Evolutionary conservation across 768 basidiomycete genomes (phyloP).

Genomic region (Jaapia argillacea): DNA sequence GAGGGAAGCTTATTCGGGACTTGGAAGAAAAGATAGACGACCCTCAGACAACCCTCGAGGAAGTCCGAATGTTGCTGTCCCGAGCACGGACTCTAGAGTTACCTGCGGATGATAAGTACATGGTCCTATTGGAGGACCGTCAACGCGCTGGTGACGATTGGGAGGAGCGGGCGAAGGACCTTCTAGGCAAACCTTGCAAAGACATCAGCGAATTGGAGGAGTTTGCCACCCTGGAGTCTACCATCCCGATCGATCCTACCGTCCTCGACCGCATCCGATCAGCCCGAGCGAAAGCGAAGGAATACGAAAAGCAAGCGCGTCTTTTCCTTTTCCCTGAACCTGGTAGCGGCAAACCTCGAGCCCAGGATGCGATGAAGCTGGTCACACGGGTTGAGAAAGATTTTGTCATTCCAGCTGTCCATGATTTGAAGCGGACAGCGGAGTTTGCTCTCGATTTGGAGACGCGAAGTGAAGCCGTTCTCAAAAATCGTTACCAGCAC

Average conservation of each 20-base stretch:
- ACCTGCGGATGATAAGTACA: slow-evolving; percentile 49
- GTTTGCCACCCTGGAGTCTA: slow-evolving; percentile 53
- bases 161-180: slow-evolving; percentile 58
- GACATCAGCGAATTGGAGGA: slow-evolving; percentile 71
- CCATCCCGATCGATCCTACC: slow-evolving; percentile 59
- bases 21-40: slow-evolving; percentile 70
- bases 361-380: slow-evolving; percentile 60
- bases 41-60: slow-evolving; percentile 56
- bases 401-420: slow-evolving; percentile 57
- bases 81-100: slow-evolving; percentile 66
- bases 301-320: slow-evolving; percentile 72
- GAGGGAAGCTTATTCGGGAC: slow-evolving; percentile 68
- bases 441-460: slow-evolving; percentile 76
- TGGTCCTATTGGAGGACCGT: slow-evolving; percentile 54
- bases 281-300: slow-evolving; percentile 59
- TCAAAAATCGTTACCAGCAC: slow-evolving; percentile 51
- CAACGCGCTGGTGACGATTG: slow-evolving; percentile 64
- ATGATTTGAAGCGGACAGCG: slow-evolving; percentile 57
- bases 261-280: slow-evolving; percentile 57
- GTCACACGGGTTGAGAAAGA: slow-evolving; percentile 68
- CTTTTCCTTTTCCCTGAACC: slow-evolving; percentile 55
- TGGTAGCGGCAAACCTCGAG: slow-evolving; percentile 45
- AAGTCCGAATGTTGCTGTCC: slow-evolving; percentile 61
- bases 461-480: slow-evolving; percentile 60
- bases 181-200: slow-evolving; percentile 62